A percentile compares a stretch with the other conserved stretches of the same genome.
phyloP scores from a whole-genome alignment of 78 protist species.

The Acrasis kona region DNA sequence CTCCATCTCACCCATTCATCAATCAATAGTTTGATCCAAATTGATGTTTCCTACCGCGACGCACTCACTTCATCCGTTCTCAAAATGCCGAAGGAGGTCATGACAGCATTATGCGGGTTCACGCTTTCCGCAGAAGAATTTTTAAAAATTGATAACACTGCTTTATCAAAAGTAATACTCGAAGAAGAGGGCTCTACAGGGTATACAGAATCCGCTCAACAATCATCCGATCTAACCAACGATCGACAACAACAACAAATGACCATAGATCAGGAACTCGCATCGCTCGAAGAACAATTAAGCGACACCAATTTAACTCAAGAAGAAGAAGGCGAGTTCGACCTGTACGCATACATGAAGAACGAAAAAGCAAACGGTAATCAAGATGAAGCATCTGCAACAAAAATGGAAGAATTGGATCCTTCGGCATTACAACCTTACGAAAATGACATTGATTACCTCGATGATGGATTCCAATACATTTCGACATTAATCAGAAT shows the following conservation, averaged over 20 bases:
- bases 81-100: constrained; percentile 18
- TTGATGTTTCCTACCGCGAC: background rate
- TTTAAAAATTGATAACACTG: constrained; percentile 20
- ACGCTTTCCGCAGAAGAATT: background rate
- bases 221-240: background rate
- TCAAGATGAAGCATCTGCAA: background rate
- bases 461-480: constrained; percentile 24
- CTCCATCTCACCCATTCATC: no score
- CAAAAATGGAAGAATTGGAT: background rate
- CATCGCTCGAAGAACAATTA: background rate
- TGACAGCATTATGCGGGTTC: background rate
- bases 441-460: constrained; percentile 30
- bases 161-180: background rate
- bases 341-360: background rate
- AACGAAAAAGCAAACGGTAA: background rate
- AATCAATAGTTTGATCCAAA: no score
- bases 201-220: background rate
- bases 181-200: constrained; percentile 17
- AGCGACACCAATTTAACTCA: no score
- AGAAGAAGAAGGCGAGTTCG: background rate
- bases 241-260: background rate
- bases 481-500: constrained; percentile 2
- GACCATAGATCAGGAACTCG: background rate
- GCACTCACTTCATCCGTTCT: background rate
- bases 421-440: constrained; percentile 22